These are phyloP conservation scores for Acacia crassicarpa DNA, from an alignment of 306 rosid species.

Conservation along the genomic window DNA sequence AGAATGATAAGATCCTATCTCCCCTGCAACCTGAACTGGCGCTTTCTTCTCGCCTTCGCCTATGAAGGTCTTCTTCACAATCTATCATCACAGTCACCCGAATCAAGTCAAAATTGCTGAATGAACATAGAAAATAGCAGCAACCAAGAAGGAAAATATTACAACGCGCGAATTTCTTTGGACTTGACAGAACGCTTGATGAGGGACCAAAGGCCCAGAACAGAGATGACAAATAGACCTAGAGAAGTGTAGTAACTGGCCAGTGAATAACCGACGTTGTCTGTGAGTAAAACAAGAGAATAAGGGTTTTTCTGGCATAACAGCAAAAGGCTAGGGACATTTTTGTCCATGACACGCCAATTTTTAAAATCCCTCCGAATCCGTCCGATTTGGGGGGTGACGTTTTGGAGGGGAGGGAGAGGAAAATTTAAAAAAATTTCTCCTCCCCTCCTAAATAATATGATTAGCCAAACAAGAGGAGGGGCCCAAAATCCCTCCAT, in stretches of 20 bases:
- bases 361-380: too few species aligned
- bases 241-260: conserved; percentile 94
- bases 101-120: not conserved
- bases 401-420: too few species aligned
- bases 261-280: conserved; percentile 61
- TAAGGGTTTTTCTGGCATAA: conserved; percentile 42
- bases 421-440: too few species aligned
- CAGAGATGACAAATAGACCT: conserved; percentile 93
- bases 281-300: conserved; percentile 45
- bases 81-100: conserved; percentile 33
- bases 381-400: too few species aligned
- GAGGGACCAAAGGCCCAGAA: conserved; percentile 96
- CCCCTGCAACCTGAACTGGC: conserved; percentile 78
- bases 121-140: not conserved
- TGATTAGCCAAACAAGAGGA: too few species aligned
- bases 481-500: too few species aligned
- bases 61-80: conserved; percentile 82
- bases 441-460: too few species aligned
- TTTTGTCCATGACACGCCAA: too few species aligned
- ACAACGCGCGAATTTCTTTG: conserved; percentile 45
- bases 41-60: conserved; percentile 60
- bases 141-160: not conserved
- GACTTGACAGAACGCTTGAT: conserved; percentile 96
- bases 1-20: conserved; percentile 81
- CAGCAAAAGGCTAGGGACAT: too few species aligned